These are phyloP conservation scores for Samsoniella hepiali DNA, from an alignment of 2,329 filamentous ascomycete genomes.

Conservation along the genomic window DNA sequence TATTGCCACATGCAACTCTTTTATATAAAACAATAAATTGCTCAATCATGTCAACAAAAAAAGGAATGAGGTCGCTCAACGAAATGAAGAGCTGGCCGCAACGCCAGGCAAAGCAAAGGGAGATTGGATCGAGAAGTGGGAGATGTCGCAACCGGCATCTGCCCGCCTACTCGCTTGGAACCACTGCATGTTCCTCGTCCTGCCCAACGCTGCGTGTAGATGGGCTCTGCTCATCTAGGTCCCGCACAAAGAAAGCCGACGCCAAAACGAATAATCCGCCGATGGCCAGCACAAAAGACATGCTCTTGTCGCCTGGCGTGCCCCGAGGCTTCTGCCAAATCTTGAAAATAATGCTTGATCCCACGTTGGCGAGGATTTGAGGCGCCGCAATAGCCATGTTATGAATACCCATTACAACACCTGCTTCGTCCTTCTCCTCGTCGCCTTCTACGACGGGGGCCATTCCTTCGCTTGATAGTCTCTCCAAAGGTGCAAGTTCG, in stretches of 20 bases:
- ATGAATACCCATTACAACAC: slow-evolving; percentile 89
- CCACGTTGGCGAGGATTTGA: slow-evolving; percentile 84
- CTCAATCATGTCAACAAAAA: slow-evolving; percentile 17
- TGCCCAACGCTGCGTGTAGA: slow-evolving; percentile 36
- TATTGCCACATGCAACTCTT: neutral
- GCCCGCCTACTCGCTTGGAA: slow-evolving; percentile 15
- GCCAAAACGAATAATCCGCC: slow-evolving; percentile 76
- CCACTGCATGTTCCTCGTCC: slow-evolving; percentile 43
- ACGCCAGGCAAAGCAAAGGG: neutral
- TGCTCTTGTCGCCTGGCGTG: slow-evolving; percentile 78
- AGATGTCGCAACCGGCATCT: neutral
- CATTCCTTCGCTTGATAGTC: neutral
- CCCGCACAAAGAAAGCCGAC: slow-evolving; percentile 69
- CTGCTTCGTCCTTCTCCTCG: slow-evolving; percentile 69
- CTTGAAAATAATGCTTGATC: slow-evolving; percentile 80
- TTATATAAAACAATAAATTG: slow-evolving; percentile 1
- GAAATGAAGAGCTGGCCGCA: neutral
- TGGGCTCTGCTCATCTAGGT: slow-evolving; percentile 59
- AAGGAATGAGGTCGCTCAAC: neutral
- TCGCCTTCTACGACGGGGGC: slow-evolving; percentile 39
- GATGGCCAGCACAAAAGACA: slow-evolving; percentile 80
- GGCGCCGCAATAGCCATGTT: slow-evolving; percentile 92
- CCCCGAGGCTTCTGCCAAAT: slow-evolving; percentile 84
- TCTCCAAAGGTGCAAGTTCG: slow-evolving; percentile 2
- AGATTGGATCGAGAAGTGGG: neutral